A percentile compares a stretch with the other conserved stretches of the same genome.
Conservation (phyloP, 345 rosid genomes). For the Acer negundo region DNA sequence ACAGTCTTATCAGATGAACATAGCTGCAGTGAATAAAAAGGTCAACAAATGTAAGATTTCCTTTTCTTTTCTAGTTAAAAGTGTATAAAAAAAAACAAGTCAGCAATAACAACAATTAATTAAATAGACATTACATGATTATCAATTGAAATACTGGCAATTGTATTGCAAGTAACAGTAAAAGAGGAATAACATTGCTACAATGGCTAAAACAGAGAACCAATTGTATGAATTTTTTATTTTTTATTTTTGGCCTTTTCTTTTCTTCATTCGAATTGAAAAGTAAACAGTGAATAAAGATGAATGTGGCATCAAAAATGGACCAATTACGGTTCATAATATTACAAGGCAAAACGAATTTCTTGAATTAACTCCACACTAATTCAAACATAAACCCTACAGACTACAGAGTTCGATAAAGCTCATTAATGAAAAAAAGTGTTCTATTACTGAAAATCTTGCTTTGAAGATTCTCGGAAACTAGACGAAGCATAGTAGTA, state of each 20-base stretch:
- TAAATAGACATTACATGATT: too few relatives aligned
- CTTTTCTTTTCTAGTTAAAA: neutral
- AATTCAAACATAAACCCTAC: neutral
- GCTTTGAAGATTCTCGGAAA: too few relatives aligned
- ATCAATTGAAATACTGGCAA: neutral
- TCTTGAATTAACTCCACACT: neutral
- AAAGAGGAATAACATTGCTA: neutral
- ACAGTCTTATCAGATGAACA: conserved; percentile 26
- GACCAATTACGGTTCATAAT: neutral
- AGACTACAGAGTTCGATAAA: neutral
- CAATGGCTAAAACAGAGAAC: neutral
- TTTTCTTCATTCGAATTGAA: neutral
- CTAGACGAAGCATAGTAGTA: too few relatives aligned
- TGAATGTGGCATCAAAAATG: neutral
- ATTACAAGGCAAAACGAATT: neutral
- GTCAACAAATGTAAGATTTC: neutral
- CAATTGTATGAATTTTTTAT: neutral
- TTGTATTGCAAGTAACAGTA: neutral
- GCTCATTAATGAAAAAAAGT: neutral
- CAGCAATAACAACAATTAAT: neutral
- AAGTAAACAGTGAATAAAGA: neutral
- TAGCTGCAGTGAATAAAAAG: conserved; percentile 40
- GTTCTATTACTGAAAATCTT: too few relatives aligned
- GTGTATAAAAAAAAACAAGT: neutral
- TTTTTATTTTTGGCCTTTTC: too few relatives aligned